Evolutionary conservation across 2,329 filamentous ascomycete species (phyloP).

Genomic region (Talaromyces marneffei): DNA sequence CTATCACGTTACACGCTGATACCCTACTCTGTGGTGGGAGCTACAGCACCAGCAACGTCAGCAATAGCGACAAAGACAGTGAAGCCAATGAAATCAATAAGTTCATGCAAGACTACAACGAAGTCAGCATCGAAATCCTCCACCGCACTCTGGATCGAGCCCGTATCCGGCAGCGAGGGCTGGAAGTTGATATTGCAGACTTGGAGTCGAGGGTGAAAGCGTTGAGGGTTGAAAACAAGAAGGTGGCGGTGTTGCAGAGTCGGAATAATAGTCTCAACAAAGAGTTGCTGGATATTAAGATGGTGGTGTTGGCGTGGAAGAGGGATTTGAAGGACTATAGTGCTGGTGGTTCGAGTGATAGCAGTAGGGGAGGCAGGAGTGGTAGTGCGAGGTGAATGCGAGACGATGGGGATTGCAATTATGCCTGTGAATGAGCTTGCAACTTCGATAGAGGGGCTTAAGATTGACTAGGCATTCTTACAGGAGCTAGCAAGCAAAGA

Average conservation of each 20-base stretch:
- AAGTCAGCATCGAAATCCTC: constrained; percentile 12
- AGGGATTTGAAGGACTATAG: constrained; percentile 8
- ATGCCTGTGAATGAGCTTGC: too few species aligned
- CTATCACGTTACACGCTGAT: constrained; percentile 12
- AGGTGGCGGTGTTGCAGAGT: constrained; percentile 10
- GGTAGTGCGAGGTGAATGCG: not conserved
- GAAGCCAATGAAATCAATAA: not conserved
- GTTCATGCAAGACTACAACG: constrained; percentile 14
- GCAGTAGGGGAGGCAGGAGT: not conserved
- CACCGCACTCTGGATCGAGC: constrained; percentile 11
- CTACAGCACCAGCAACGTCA: not conserved
- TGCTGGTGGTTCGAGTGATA: not conserved
- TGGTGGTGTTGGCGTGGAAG: constrained; percentile 14
- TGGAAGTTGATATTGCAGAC: constrained; percentile 14
- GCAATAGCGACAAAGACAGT: not conserved
- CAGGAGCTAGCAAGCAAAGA: too few species aligned
- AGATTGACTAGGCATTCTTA: too few species aligned
- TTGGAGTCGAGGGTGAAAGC: constrained; percentile 11
- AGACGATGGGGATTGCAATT: too few species aligned
- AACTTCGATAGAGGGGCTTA: too few species aligned
- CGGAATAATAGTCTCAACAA: constrained; percentile 14
- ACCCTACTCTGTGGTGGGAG: constrained; percentile 5
- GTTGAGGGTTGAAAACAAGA: constrained; percentile 13
- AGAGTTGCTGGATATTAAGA: constrained; percentile 14
- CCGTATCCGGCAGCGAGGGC: constrained; percentile 11